Evolutionary conservation across 352 stramenopile species (phyloP), one percentile per base, ranked within the genome.

Genomic region (Aphanomyces cochlioides): DNA sequence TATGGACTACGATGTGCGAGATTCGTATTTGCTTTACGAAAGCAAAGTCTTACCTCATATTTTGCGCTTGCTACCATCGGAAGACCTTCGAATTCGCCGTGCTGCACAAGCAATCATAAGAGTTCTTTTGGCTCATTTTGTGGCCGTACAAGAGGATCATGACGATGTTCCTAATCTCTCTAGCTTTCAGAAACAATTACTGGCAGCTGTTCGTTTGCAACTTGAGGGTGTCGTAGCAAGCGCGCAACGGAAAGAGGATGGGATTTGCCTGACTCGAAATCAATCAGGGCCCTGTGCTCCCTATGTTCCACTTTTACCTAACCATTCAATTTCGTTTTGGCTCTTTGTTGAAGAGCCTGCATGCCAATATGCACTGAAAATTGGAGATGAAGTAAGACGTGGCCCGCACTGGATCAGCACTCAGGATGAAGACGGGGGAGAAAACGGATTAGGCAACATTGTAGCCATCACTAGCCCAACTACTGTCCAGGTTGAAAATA

Each of bases 281-380:
- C 59, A 56, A 5, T 12, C 41, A 13, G 59, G 59, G 2, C 38
- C 8, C n/a, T 56, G 39, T 10, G 41, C 59, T n/a, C 59, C 59
- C 41, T 39, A 8, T n/a, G 59, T 67, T 19, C 21, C 59, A 4
- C 15, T 67, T 12, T 45, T 67, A 2, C 4, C 19, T 81, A 89
- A 92, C 50, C 82, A 93, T 70, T 84, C 85, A 2, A 88, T 93
- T 28, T 84, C 89, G 81, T 73, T 92, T 0, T 93, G 85, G 85
- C 53, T 92, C 37, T 90, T 84, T 43, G 78, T 85, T 7, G 69
- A 81, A 21, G 75, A 74, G 7, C 78, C 75, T 34, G 67, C 67
- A 1, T 67, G 66, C 7, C 67, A 83, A 3, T 90, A 90, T 58
- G 80, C 81, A 37, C 75, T 92, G 3, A 90, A 90, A 60, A 50